Evolutionary conservation across 1,139 yeast species (phyloP), one percentile per base, ranked within the genome.

Genomic region (Saccharomyces pastorianus): DNA sequence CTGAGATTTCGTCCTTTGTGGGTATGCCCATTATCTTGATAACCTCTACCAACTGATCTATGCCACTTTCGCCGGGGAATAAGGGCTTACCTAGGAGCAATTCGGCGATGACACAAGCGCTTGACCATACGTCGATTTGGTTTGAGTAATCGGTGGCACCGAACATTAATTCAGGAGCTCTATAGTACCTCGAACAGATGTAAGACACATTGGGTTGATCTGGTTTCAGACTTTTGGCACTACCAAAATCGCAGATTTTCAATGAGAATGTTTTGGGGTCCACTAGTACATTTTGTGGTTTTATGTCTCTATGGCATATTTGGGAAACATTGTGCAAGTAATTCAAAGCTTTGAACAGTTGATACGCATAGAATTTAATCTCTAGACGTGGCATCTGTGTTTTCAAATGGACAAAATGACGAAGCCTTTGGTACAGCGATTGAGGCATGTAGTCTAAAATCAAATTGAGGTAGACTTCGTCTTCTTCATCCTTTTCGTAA

Each of bases 31-130:
- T 77, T 31, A 93, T 89, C 71, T 93, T 93, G 71, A 93, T 93
- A 65, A 93, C 93, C 71, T 93, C 99, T 25, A 93, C 99, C 66
- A 93, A 79, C 72, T 93, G 99, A 72, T 93, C 99, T 59, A 93
- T 91, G 51, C 99, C 98, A 56, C 93, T 85, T 70, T 93, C 98
- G 51, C 99, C 99, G 8, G 99, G 98, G 74, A 93, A 93, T 59
- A 93, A 76, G 5, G 99, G 99, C 70, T 90, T 97, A 7, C 99
- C 98, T 55, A 93, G 79, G 63, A 91, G 83, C 66, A 93, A 76
- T 73, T 93, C 99, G 4, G 98, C 98, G 88, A 93, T 90, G 46
- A 93, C 99, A 74, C 99, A 93, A 25, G 96, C 97, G 9, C 96
- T 91, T 23, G 96, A 88, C 99, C 99, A 93, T 53, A 93, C 84